Percentiles rank a stretch among this genome's conserved stretches.
These are phyloP conservation scores for Sphagnum contortum DNA, from an alignment of 225 moss, liverwort and hornwort species.

Conservation along the genomic window DNA sequence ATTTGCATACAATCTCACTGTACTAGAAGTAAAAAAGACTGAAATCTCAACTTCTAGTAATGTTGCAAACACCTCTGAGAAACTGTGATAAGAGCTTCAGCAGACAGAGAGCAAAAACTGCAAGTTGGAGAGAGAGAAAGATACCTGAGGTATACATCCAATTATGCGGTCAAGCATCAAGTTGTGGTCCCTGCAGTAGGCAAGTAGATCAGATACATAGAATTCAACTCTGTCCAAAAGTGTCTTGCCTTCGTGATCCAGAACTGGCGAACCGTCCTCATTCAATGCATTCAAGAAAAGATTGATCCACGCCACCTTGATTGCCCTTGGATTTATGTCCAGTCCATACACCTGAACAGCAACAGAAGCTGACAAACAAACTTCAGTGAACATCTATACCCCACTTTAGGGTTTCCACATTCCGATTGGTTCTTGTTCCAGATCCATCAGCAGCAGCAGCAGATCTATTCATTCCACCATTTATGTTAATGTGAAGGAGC, in stretches of 20 bases:
- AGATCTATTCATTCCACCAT: no score
- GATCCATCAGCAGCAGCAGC: no score
- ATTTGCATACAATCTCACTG: no score
- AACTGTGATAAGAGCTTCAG: no score
- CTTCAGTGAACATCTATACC: no score
- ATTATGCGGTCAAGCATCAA: constrained; percentile 91
- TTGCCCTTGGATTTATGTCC: constrained; percentile 96
- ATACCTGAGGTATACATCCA: constrained; percentile 98
- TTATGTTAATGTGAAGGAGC: no score
- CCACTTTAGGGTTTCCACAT: no score
- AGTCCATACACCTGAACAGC: constrained; percentile 76
- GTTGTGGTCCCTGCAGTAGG: constrained; percentile 68
- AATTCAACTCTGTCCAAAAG: constrained; percentile 93
- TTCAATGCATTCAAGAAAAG: constrained; percentile 83
- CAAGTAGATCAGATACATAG: constrained; percentile 90
- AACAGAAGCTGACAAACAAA: not conserved
- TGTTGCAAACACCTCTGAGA: no score
- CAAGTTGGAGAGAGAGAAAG: constrained; percentile 1
- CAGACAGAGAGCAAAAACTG: no score
- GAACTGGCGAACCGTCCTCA: constrained; percentile 68
- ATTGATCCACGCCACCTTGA: constrained; percentile 95
- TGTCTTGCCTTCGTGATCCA: constrained; percentile 80
- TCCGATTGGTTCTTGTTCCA: no score
- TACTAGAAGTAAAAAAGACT: no score
- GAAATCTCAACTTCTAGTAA: no score